phyloP scores from a whole-genome alignment of 768 basidiomycete species.

The Amanita rubescens region DNA sequence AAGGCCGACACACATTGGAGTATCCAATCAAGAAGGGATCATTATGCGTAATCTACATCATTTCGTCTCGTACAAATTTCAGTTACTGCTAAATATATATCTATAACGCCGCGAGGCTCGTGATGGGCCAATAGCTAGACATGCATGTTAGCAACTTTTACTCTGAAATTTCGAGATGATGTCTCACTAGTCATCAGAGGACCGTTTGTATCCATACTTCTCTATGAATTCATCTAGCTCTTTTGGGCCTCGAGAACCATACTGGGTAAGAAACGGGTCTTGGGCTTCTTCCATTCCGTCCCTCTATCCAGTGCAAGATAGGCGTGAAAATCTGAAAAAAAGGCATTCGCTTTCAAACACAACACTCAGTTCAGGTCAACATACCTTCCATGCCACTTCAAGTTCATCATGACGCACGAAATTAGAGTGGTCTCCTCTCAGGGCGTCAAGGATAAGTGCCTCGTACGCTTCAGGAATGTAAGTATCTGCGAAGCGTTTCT shows the following conservation, averaged over 20 bases:
- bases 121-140: conserved; percentile 65
- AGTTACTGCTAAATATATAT: background rate
- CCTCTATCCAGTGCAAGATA: conserved; percentile 94
- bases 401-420: conserved; percentile 98
- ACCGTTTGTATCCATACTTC: conserved; percentile 73
- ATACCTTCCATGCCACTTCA: conserved; percentile 95
- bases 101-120: conserved; percentile 39
- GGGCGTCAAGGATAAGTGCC: conserved; percentile 88
- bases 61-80: background rate
- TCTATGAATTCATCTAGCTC: conserved; percentile 69
- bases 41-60: background rate
- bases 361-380: conserved; percentile 14
- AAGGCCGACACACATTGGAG: no score
- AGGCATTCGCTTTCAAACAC: background rate
- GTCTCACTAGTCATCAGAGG: conserved; percentile 66
- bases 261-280: conserved; percentile 75
- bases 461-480: conserved; percentile 98
- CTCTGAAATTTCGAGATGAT: background rate
- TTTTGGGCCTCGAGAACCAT: conserved; percentile 93
- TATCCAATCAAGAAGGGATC: no score
- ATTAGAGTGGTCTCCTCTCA: conserved; percentile 98
- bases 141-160: conserved; percentile 2
- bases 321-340: conserved; percentile 78
- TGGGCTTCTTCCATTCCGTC: conserved; percentile 56
- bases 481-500: conserved; percentile 83